Evolutionary conservation across 2,329 filamentous ascomycete genomes (phyloP), one percentile per base, ranked within the genome.

Genomic region (Fusarium temperatum): DNA sequence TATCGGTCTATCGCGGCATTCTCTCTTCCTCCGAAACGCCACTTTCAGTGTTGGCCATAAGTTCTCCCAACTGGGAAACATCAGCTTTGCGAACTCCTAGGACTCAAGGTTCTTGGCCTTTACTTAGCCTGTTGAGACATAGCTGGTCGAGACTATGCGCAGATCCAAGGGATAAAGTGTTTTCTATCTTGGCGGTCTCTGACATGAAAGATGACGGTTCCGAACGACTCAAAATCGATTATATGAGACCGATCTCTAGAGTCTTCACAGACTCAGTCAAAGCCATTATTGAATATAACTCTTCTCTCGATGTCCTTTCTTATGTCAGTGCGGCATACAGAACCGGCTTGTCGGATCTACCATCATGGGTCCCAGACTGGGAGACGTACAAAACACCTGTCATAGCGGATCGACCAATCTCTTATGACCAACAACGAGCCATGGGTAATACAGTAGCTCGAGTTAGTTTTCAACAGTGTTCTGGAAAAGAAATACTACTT

Each of bases 401-500:
- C n/a, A 8, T 45, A 26, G n/a, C 42, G 5, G n/a, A 45, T 45
- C 42, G n/a, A 9, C 42, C 42, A 26, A 24, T 26, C 11, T 26
- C 42, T 24, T 18, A 45, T 5, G n/a, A 26, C 17, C n/a, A 13
- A 18, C n/a, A 45, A 18, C n/a, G n/a, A 45, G 42, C 42, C n/a
- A 45, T 26, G n/a, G 11, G 42, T 5, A 4, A n/a, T 8, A 26
- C 42, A 45, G 11, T 45, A 18, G 42, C 42, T 18, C 17, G 11
- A 6, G n/a, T 26, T 0, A 13, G 17, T 4, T 45, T 45, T 45
- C 17, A 45, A 3, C 11, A 26, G 11, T 0, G 7, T 18, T 26
- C 7, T 18, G 42, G n/a, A 20, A 26, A 13, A 12, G n/a, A 45
- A 12, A 26, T 9, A 45, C 17, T 45, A 26, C 17, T 18, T 24